These are phyloP conservation scores for Claviceps fusiformis DNA, from an alignment of 2,329 filamentous ascomycete species.

Conservation along the genomic window DNA sequence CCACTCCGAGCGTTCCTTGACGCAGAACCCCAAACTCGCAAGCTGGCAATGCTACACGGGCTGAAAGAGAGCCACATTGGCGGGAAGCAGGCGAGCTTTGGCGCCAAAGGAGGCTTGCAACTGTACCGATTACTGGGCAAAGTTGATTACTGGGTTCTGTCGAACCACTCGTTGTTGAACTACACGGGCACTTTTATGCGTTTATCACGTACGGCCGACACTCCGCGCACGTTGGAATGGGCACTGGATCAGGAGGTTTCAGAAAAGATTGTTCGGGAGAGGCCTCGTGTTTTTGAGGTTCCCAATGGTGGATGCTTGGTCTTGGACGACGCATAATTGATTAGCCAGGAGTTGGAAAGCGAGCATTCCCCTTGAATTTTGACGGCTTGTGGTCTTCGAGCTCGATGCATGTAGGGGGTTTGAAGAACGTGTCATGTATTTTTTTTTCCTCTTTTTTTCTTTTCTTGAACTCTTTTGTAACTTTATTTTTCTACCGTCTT, in stretches of 20 bases:
- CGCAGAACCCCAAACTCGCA: constrained; percentile 5
- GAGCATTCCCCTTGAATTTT: not conserved
- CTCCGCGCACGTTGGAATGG: constrained; percentile 5
- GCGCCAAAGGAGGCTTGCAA: constrained; percentile 4
- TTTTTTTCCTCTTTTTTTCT: not conserved
- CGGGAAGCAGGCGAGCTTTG: constrained; percentile 6
- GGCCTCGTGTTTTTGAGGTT: constrained; percentile 1
- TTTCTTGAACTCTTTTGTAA: not conserved
- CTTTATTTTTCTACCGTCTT: not conserved
- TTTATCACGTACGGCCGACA: constrained; percentile 5
- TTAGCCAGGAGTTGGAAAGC: not conserved
- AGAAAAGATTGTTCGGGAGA: constrained; percentile 1
- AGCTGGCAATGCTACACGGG: constrained; percentile 6
- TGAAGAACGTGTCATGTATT: not conserved
- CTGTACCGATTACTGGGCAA: constrained; percentile 4
- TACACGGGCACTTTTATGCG: constrained; percentile 7
- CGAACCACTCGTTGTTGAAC: constrained; percentile 2
- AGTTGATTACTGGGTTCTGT: constrained; percentile 6
- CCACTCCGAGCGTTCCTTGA: constrained; percentile 5
- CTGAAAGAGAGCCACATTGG: constrained; percentile 6
- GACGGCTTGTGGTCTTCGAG: not conserved
- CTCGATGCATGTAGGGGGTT: not conserved
- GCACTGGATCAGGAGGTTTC: constrained; percentile 5
- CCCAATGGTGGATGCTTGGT: constrained; percentile 5
- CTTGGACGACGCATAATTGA: constrained; percentile 4